Evolutionary conservation across 805 yeast species (phyloP), one percentile per base, ranked within the genome.

Genomic region (Scheffersomyces amazonensis): DNA sequence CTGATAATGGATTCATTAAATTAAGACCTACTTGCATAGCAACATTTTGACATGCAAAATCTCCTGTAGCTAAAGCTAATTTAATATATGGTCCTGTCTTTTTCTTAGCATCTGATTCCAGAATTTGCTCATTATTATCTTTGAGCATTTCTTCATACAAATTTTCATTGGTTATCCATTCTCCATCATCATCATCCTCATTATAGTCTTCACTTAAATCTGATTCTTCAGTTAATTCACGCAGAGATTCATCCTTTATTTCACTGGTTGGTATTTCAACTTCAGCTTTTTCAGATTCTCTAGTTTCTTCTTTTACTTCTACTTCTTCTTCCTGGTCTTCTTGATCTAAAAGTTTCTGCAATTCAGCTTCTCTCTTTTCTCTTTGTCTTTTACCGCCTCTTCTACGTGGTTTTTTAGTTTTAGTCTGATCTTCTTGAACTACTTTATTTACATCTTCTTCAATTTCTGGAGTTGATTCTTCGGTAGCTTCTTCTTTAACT

Each of bases 31-130:
- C 74, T 61, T 91, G 98, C 66, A 93, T 72, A 1, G 96, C 78
- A 12, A 90, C 96, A 62, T 93, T 93, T 62, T 93, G 99, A 53
- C 91, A 87, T 2, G 99, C 98, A 66, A 91, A 93, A 77, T 93
- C 99, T 19, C 96, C 96, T 0, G 97, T 85, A 0, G 96, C 83
- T 35, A 93, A 64, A 2, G 97, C 99, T 15, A 83, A 93, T 46
- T 81, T 76, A 41, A 83, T 73, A n/a, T 64, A 49, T 9, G 64
- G 52, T 5, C 47, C 55, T 2, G 51, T 41, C 3, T 55, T 62
- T 3, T 23, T 32, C n/a, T 19, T 32, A 3, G 34, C 17, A 13
- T 56, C 52, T 16, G 63, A 37, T 31, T 65, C 74, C 36, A 57
- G 58, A 8, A 78, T 69, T 41, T 76, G 74, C 52, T 82, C 88